Percentiles rank a stretch among this genome's conserved stretches.
These are phyloP conservation scores for Sphagnum contortum DNA, from an alignment of 225 moss, liverwort and hornwort species.

Conservation along the genomic window DNA sequence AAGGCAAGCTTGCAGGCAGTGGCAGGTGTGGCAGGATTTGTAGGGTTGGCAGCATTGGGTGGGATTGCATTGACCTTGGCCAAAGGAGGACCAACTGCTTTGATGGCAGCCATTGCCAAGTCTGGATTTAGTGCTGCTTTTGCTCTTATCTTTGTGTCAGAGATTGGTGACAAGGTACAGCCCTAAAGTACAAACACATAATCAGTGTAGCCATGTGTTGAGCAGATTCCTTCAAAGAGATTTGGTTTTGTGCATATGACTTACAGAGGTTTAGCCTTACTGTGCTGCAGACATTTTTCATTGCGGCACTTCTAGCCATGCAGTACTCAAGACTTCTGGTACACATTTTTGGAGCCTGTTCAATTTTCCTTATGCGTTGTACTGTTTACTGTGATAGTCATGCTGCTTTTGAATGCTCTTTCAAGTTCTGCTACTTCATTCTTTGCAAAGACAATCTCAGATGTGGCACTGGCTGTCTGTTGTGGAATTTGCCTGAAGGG, in stretches of 20 bases:
- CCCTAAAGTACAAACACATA: no score
- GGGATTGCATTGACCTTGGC: slow-evolving; percentile 59
- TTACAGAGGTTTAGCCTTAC: no score
- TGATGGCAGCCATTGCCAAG: slow-evolving; percentile 74
- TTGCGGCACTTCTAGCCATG: slow-evolving; percentile 95
- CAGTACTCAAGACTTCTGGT: slow-evolving; percentile 72
- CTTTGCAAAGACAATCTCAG: not conserved
- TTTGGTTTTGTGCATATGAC: no score
- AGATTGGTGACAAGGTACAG: slow-evolving; percentile 60
- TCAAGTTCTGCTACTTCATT: no score
- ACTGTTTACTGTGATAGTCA: no score
- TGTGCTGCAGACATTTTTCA: slow-evolving; percentile 72
- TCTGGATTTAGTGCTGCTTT: slow-evolving; percentile 96
- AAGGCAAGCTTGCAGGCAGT: slow-evolving; percentile 56
- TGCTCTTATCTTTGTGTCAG: slow-evolving; percentile 87
- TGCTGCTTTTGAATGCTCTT: no score
- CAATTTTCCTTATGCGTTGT: no score
- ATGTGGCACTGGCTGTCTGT: slow-evolving; percentile 10
- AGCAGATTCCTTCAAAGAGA: no score
- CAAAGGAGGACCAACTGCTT: slow-evolving; percentile 55
- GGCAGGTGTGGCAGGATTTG: slow-evolving; percentile 43
- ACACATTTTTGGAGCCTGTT: slow-evolving; percentile 2
- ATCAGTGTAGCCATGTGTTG: no score
- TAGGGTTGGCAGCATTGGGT: slow-evolving; percentile 43
- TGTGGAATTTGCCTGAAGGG: slow-evolving; percentile 30